These are phyloP conservation scores for Rubroboletus satanas DNA, from an alignment of 768 basidiomycete species.

Conservation along the genomic window DNA sequence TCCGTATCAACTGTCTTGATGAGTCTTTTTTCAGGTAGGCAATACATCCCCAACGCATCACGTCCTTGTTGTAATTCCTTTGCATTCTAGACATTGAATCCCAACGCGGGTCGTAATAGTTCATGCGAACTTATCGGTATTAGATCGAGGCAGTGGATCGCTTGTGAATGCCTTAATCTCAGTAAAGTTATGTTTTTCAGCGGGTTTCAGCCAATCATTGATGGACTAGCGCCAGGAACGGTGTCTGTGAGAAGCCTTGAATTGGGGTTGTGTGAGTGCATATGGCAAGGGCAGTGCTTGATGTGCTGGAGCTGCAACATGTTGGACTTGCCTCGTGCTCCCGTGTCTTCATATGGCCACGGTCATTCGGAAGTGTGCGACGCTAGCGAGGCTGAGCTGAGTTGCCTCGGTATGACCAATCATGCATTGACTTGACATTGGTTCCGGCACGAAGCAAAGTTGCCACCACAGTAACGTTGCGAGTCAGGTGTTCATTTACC, in stretches of 20 bases:
- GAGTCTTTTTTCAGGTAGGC: not conserved
- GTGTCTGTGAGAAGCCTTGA: slow-evolving; percentile 4
- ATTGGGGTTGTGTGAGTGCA: slow-evolving; percentile 1
- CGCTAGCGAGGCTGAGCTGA: slow-evolving; percentile 1
- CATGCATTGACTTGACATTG: not conserved
- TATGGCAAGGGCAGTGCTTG: slow-evolving; percentile 13
- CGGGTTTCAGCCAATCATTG: slow-evolving; percentile 5
- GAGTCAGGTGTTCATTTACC: slow-evolving; percentile 14
- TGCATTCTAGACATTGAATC: not conserved
- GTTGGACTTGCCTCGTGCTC: not conserved
- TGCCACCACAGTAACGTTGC: slow-evolving; percentile 1
- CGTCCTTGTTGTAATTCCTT: not conserved
- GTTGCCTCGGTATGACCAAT: slow-evolving; percentile 17
- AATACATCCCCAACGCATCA: not conserved
- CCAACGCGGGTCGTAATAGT: not conserved
- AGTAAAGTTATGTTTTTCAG: slow-evolving; percentile 3
- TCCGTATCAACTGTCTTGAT: slow-evolving; percentile 12
- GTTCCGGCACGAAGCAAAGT: slow-evolving; percentile 9
- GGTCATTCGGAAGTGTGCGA: slow-evolving; percentile 20
- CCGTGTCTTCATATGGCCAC: slow-evolving; percentile 12
- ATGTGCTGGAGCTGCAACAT: not conserved
- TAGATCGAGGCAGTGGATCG: not conserved
- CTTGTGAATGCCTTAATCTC: not conserved
- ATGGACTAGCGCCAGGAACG: not conserved
- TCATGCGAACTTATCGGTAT: not conserved